Base-by-base conservation (phyloP, 345 rosid species). In the Dipteronia dyeriana region DNA sequence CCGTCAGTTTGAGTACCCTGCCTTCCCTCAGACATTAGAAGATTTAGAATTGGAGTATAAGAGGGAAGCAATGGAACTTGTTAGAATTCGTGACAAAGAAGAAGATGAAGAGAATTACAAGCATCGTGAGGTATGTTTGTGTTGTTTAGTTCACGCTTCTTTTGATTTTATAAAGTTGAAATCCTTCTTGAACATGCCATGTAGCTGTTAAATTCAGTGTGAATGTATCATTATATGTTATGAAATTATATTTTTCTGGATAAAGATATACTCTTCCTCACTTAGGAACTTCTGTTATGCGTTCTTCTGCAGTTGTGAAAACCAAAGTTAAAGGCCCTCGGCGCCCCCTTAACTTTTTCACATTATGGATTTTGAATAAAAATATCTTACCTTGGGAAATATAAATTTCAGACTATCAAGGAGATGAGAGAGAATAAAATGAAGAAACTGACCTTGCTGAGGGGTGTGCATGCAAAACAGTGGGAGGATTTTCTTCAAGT, bases 41-140 rank as follows among this genome's bases (percentile, higher is more conserved):
- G 97, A 92, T 64, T 82, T 96, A 79, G 99, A 94, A 82, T 61
- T 87, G 89, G 94, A 94, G 77, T 89, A 85, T 84, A 91, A 88
- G 69, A 88, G 89, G 78, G 99, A 89, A 79, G 92, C 89, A 62
- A 82, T 80, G 84, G 95, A 92, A 77, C 95, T 96, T 68, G 88
- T 79, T 79, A 89, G 86, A 85, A 87, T 91, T 81, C 92, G 88
- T 23, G 91, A 90, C 68, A 94, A 92, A 83, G 97, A 96, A 87
- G 98, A 91, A 87, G 97, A 92, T 60, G 98, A 91, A 80, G 98
- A 96, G 85, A 96, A 92, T 86, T 87, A 69, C 86, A 96, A 91
- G 84, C 98, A 96, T 77, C 91, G 97, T 13, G 98, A 94, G 97
- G 99, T 96, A 94, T 82, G 85, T 81, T 66, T 74, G 54, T 86